phyloP scores from a whole-genome alignment of 495 filamentous ascomycete species.

The Gamarada debralockiae region DNA sequence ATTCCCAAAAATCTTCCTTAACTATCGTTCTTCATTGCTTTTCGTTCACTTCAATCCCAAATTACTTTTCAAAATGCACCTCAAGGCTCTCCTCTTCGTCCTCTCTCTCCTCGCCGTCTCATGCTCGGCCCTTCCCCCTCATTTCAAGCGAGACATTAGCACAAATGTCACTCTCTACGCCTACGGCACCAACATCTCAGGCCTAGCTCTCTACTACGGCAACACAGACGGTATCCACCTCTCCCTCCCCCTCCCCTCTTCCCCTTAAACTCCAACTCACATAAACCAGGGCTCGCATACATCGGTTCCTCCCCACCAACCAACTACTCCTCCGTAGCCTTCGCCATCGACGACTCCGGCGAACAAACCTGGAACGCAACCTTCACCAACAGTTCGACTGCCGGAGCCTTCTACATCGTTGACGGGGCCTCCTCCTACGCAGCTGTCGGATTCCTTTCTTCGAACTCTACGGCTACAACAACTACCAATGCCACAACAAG shows the following conservation, averaged over 20 bases:
- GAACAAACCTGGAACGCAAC: background rate
- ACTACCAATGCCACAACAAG: background rate
- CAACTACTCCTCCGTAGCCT: background rate
- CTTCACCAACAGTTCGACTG: background rate
- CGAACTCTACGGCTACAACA: background rate
- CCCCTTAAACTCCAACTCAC: background rate
- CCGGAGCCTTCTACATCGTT: background rate
- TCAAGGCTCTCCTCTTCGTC: background rate
- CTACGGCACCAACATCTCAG: constrained; percentile 8
- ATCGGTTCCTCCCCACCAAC: background rate
- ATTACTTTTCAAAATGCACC: background rate
- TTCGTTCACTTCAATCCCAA: background rate
- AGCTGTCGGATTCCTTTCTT: background rate
- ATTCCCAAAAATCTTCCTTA: background rate
- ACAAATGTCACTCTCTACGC: constrained; percentile 2
- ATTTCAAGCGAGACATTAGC: too few species aligned
- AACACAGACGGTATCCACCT: constrained; percentile 1
- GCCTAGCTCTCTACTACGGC: background rate
- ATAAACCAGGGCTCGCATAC: background rate
- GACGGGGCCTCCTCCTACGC: background rate
- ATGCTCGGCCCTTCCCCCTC: background rate
- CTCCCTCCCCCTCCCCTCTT: background rate
- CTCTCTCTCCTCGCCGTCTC: background rate
- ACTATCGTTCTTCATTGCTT: background rate
- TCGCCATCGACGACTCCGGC: background rate